Percentiles rank a stretch among this genome's conserved stretches.
Evolutionary conservation across 371 early-diverging fungal species (phyloP).

Genomic region (Mucor lusitanicus): DNA sequence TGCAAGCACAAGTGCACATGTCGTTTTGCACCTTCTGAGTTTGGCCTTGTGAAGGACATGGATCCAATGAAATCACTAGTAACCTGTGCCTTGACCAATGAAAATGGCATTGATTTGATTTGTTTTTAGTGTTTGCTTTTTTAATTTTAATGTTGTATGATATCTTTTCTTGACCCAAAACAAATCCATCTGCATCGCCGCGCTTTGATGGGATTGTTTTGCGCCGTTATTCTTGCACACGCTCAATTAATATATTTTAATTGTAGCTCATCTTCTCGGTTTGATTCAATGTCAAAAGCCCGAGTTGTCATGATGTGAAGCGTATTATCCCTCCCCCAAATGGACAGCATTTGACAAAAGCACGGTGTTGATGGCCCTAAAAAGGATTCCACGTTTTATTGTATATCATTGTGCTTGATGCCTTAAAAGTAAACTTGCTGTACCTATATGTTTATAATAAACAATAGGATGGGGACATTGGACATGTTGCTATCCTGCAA

Average conservation of each 20-base stretch:
- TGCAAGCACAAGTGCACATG: conserved; percentile 4
- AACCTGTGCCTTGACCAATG: not conserved
- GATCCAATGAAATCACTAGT: not conserved
- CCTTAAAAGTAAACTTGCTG: not conserved
- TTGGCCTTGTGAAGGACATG: not conserved
- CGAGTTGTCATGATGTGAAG: not conserved
- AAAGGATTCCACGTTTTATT: not conserved
- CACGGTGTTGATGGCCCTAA: not conserved
- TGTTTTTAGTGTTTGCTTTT: not conserved
- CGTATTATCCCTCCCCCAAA: too few relatives aligned
- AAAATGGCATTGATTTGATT: not conserved
- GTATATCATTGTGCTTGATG: not conserved
- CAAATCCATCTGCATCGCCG: not conserved
- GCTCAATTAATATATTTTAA: not conserved
- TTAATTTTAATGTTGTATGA: not conserved
- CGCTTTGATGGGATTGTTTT: not conserved
- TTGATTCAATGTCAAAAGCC: not conserved
- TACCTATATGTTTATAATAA: not conserved
- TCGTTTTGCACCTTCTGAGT: not conserved
- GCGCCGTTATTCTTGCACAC: not conserved
- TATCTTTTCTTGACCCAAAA: not conserved
- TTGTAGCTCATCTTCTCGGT: not conserved
- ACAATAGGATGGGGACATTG: not conserved
- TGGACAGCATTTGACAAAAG: not conserved
- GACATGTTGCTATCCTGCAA: not conserved